Percentiles rank a stretch among this genome's conserved stretches.
Conservation (phyloP, 805 yeast genomes). For the Candida xiaguanensis region DNA sequence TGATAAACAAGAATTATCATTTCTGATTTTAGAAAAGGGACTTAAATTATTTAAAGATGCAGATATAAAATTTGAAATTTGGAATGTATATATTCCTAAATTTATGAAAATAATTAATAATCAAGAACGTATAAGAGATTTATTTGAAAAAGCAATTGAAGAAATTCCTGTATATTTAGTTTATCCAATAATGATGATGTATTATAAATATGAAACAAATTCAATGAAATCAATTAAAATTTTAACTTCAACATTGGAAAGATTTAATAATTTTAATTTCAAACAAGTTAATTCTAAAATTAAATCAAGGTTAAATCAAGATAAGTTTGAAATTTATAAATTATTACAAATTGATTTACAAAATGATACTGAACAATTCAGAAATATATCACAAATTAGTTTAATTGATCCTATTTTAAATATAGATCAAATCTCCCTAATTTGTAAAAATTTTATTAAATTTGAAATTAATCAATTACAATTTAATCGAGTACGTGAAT, state of each 20-base stretch:
- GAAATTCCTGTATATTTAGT: constrained; percentile 39
- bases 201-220: constrained; percentile 66
- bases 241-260: constrained; percentile 13
- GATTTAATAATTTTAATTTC: too few species aligned
- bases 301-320: constrained; percentile 8
- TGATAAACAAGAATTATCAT: constrained; percentile 45
- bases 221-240: constrained; percentile 40
- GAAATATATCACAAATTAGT: constrained; percentile 43
- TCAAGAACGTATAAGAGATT: constrained; percentile 50
- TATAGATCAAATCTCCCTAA: constrained; percentile 33
- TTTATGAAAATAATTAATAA: constrained; percentile 17
- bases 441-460: constrained; percentile 52
- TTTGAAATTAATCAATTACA: constrained; percentile 56
- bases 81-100: constrained; percentile 63
- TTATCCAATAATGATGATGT: constrained; percentile 49
- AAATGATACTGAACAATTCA: constrained; percentile 14
- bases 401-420: constrained; percentile 41
- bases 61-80: constrained; percentile 54
- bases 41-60: constrained; percentile 59
- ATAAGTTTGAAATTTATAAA: constrained; percentile 20
- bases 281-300: too few species aligned
- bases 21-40: constrained; percentile 66
- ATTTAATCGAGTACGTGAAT: constrained; percentile 55
- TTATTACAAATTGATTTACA: constrained; percentile 9
- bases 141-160: constrained; percentile 55